Base-by-base conservation (phyloP, 2,329 filamentous ascomycete genomes). In the Cercospora citrullina region DNA sequence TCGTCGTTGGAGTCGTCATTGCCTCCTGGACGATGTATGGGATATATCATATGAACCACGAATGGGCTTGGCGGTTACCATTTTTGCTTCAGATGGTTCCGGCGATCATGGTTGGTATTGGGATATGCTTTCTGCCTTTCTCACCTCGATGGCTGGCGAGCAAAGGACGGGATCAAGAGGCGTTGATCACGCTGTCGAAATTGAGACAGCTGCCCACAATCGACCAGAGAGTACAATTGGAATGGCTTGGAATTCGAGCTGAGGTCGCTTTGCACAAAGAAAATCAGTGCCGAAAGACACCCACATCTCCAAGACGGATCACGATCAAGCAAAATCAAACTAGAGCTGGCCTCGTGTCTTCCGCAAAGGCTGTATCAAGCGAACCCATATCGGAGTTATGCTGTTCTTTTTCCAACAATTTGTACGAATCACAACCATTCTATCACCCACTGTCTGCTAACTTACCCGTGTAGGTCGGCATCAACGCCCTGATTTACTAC, bases 21-120 rank as follows among this genome's bases (percentile, higher is more conserved):
- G 82, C 84, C 1, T 87, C 82, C 72, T 87, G 84, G 82, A 84
- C 85, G 42, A 84, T 83, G 0, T 87, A 86, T 65, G 85, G 81
- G 0, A 86, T 84, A 0, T 83, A 86, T 10, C 79, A 81, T 33
- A 83, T 85, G 71, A 65, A 71, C 1, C 78, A 79, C 0, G 80
- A 84, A 73, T 83, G 82, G 81, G 75, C 82, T 3, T 85, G 81
- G 80, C 74, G 82, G 30, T 75, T 85, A 0, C 83, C 83, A 0
- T 84, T 85, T 71, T 69, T 83, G 8, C 74, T 85, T 7, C 84
- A 85, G 69, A 80, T 85, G 69, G 39, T 78, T 14, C 76, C 78
- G 5, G 77, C 73, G 21, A 53, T 78, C 2, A 68, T 76, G 1
- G 71, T 79, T 3, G 77, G 74, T 4, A 48, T 74, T 48, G 76